These are phyloP conservation scores for Myxozyma mucilagina DNA, from an alignment of 805 yeast genomes.

Conservation along the genomic window DNA sequence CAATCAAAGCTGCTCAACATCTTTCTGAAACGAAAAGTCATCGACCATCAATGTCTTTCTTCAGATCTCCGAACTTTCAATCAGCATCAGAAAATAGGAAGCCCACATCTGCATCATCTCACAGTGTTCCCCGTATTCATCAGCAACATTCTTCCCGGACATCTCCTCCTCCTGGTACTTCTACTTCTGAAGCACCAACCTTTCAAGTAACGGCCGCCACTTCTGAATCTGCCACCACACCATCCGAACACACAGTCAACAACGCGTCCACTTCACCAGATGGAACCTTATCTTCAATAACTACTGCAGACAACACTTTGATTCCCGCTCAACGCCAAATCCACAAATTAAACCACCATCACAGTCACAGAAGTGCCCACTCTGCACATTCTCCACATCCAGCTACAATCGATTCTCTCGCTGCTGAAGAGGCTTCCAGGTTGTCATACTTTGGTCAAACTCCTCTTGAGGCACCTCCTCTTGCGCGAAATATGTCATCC, in stretches of 20 bases:
- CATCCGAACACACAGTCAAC: neutral
- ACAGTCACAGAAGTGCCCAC: neutral
- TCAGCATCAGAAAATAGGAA: constrained; percentile 8
- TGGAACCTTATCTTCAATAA: neutral
- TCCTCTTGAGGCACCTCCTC: neutral
- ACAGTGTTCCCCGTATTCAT: neutral
- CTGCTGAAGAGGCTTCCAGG: constrained; percentile 4
- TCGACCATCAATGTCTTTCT: constrained; percentile 8
- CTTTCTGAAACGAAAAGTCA: neutral
- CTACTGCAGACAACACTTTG: neutral
- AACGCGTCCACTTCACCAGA: neutral
- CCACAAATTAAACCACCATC: neutral
- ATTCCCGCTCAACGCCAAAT: neutral
- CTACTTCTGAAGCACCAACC: neutral
- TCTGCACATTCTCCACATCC: neutral
- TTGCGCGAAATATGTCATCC: constrained; percentile 1
- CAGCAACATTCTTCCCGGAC: neutral
- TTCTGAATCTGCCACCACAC: neutral
- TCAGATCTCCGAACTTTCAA: constrained; percentile 23
- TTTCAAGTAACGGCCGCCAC: neutral
- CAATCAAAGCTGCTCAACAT: constrained; percentile 33
- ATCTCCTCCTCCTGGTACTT: neutral
- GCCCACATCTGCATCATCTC: neutral
- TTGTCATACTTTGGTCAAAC: neutral
- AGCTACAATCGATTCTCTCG: constrained; percentile 7